phyloP scores from a whole-genome alignment of 371 early-diverging fungal genomes.

The Chytridium lagenaria region DNA sequence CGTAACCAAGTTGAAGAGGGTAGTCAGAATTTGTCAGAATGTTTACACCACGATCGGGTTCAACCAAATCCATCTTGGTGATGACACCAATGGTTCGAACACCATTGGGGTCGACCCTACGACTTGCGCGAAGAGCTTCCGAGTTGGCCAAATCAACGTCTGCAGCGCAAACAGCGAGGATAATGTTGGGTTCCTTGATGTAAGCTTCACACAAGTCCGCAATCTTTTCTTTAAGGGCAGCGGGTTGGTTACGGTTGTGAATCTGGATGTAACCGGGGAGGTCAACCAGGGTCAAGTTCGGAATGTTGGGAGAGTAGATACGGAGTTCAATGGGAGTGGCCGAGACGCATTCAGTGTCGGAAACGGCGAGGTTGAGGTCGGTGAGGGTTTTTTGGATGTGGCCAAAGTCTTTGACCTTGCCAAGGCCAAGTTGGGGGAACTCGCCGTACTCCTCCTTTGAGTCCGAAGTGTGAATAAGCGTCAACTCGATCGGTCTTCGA shows the following conservation, averaged over 20 bases:
- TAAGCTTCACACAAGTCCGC: constrained; percentile 93
- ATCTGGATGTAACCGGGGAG: constrained; percentile 99
- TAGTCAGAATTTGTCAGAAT: constrained; percentile 90
- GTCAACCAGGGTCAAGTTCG: constrained; percentile 97
- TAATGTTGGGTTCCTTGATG: constrained; percentile 91
- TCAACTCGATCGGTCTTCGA: constrained; percentile 97
- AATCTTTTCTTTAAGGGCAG: constrained; percentile 89
- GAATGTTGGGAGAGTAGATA: constrained; percentile 92
- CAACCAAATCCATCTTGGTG: constrained; percentile 98
- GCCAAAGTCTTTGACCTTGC: constrained; percentile 84
- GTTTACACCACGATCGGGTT: constrained; percentile 80
- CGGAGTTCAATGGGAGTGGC: constrained; percentile 92
- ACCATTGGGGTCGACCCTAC: constrained; percentile 93
- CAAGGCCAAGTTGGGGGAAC: constrained; percentile 90
- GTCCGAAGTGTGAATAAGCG: constrained; percentile 91
- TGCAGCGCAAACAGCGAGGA: constrained; percentile 97
- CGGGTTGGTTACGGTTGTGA: constrained; percentile 93
- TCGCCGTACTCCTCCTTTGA: constrained; percentile 89
- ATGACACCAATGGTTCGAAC: constrained; percentile 97
- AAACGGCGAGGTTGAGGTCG: constrained; percentile 92
- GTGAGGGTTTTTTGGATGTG: constrained; percentile 88
- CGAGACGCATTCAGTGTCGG: constrained; percentile 92
- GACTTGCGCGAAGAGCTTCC: constrained; percentile 90
- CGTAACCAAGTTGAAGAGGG: constrained; percentile 94
- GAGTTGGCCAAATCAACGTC: constrained; percentile 99